Evolutionary conservation across 2,329 filamentous ascomycete genomes (phyloP).

Genomic region (Achaetomium macrosporum): DNA sequence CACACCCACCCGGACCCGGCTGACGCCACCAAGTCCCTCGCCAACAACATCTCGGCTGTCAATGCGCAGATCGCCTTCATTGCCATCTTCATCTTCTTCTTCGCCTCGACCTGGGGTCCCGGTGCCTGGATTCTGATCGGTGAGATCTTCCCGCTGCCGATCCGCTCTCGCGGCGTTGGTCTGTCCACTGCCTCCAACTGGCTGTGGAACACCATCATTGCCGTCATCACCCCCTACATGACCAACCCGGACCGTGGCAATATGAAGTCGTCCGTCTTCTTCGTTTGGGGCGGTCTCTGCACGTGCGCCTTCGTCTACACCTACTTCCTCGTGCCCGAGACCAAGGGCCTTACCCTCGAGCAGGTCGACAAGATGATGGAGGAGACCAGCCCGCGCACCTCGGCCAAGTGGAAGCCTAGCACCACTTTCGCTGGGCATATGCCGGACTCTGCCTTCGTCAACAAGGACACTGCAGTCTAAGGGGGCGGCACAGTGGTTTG

Average conservation of each 20-base stretch:
- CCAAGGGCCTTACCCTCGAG: constrained; percentile 70
- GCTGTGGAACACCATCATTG: constrained; percentile 75
- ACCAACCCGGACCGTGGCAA: constrained; percentile 55
- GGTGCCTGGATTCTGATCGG: constrained; percentile 78
- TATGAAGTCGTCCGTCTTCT: constrained; percentile 65
- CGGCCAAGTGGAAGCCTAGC: constrained; percentile 68
- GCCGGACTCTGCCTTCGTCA: constrained; percentile 11
- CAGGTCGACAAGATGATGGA: constrained; percentile 86
- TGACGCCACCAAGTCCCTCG: constrained; percentile 34
- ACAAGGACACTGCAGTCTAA: constrained; percentile 13
- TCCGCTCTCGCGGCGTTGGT: constrained; percentile 80
- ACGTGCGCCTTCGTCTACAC: constrained; percentile 54
- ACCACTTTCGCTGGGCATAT: constrained; percentile 55
- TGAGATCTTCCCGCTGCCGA: constrained; percentile 84
- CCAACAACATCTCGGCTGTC: constrained; percentile 52
- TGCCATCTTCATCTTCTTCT: constrained; percentile 89
- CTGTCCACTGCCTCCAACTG: constrained; percentile 86
- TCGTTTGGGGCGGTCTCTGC: constrained; percentile 68
- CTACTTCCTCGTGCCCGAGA: constrained; percentile 70
- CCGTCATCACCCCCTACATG: constrained; percentile 71
- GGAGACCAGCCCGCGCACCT: constrained; percentile 72
- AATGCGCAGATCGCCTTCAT: constrained; percentile 80
- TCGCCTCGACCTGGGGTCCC: constrained; percentile 83
- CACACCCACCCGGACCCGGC: constrained; percentile 41
- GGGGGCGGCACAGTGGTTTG: background rate